These are phyloP conservation scores for Globisporangium lucens DNA, from an alignment of 352 stramenopile genomes.

Conservation along the genomic window DNA sequence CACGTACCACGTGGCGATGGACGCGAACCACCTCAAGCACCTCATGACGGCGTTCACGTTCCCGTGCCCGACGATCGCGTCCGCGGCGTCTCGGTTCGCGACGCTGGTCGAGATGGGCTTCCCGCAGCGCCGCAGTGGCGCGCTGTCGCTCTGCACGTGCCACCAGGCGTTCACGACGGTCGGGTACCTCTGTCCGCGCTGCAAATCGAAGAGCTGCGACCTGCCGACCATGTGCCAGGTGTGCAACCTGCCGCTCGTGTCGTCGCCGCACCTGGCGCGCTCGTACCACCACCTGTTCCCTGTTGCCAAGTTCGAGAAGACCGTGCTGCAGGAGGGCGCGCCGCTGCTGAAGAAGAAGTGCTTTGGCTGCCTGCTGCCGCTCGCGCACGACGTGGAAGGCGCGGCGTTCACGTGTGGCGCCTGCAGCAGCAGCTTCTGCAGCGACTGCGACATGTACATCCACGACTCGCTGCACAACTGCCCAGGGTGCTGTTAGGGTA, in stretches of 20 bases:
- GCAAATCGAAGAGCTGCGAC: constrained; percentile 93
- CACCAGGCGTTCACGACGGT: constrained; percentile 87
- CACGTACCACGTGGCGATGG: constrained; percentile 92
- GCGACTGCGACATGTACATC: constrained; percentile 97
- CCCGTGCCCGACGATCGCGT: constrained; percentile 87
- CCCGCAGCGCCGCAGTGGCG: constrained; percentile 66
- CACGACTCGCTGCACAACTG: constrained; percentile 99
- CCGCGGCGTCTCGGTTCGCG: constrained; percentile 59
- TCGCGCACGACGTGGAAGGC: constrained; percentile 42
- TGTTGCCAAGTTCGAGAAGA: constrained; percentile 91
- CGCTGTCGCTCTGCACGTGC: constrained; percentile 81
- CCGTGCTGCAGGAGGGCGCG: constrained; percentile 28
- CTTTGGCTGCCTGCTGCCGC: constrained; percentile 74
- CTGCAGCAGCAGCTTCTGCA: constrained; percentile 93
- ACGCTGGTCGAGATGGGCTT: constrained; percentile 87
- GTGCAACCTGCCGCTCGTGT: constrained; percentile 95
- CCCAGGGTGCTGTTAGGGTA: constrained; percentile 86
- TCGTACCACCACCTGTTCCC: constrained; percentile 99
- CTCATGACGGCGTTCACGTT: constrained; percentile 93
- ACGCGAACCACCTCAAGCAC: constrained; percentile 90
- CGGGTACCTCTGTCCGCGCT: constrained; percentile 93
- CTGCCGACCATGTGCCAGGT: constrained; percentile 95
- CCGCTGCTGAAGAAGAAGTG: constrained; percentile 50
- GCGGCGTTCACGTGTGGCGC: constrained; percentile 82
- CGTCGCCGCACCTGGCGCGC: constrained; percentile 95